phyloP scores from a whole-genome alignment of 345 rosid genomes.

The Excoecaria agallocha region DNA sequence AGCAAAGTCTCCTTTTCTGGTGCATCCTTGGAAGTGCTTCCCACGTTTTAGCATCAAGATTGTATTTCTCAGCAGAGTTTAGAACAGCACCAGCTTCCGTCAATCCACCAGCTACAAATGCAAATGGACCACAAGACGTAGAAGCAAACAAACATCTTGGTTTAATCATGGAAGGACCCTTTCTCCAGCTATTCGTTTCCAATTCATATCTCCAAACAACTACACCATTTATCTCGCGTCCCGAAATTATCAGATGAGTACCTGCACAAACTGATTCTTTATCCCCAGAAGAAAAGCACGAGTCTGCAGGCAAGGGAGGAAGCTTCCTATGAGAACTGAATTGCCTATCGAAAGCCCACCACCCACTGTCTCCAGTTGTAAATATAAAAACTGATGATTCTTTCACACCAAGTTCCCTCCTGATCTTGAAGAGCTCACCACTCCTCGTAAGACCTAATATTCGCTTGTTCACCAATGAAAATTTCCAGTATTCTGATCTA shows the following conservation, averaged over 20 bases:
- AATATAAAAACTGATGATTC: conserved; percentile 78
- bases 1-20: conserved; percentile 51
- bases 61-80: conserved; percentile 61
- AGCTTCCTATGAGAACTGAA: conserved; percentile 52
- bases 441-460: conserved; percentile 49
- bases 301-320: conserved; percentile 64
- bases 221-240: conserved; percentile 50
- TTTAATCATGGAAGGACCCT: conserved; percentile 63
- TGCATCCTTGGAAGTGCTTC: conserved; percentile 53
- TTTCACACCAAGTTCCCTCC: conserved; percentile 50
- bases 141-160: conserved; percentile 85
- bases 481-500: conserved; percentile 71
- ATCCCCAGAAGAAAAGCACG: conserved; percentile 55
- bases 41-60: conserved; percentile 71
- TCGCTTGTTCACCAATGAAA: conserved; percentile 47
- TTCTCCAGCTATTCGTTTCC: conserved; percentile 65
- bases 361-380: conserved; percentile 60
- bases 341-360: conserved; percentile 66
- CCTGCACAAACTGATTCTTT: conserved; percentile 82
- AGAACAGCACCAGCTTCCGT: conserved; percentile 35
- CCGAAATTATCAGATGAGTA: conserved; percentile 74
- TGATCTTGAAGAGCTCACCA: conserved; percentile 66
- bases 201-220: conserved; percentile 75
- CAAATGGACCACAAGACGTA: conserved; percentile 56
- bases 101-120: conserved; percentile 77